Percentiles rank a stretch among this genome's conserved stretches.
phyloP scores from a whole-genome alignment of 352 stramenopile genomes.

The Phytopythium chamaehyphon region DNA sequence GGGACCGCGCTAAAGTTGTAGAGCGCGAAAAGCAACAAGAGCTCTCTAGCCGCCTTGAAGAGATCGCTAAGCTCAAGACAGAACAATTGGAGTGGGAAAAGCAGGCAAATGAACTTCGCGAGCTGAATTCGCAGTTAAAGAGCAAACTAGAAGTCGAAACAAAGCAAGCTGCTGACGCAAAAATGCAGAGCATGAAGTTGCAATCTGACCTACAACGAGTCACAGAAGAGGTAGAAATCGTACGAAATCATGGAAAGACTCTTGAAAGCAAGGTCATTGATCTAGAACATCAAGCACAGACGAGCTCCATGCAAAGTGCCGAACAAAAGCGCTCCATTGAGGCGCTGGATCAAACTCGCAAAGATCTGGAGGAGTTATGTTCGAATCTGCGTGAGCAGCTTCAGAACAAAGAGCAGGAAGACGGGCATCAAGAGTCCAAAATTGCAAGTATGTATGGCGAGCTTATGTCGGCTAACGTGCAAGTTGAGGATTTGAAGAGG shows the following conservation, averaged over 20 bases:
- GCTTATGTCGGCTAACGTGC: constrained; percentile 70
- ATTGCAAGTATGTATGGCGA: constrained; percentile 64
- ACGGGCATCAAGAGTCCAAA: constrained; percentile 69
- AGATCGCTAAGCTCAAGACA: constrained; percentile 54
- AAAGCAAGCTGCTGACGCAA: constrained; percentile 24
- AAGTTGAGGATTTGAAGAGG: constrained; percentile 68
- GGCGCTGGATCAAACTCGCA: constrained; percentile 55
- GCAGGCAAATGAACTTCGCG: constrained; percentile 44
- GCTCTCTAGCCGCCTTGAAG: constrained; percentile 61
- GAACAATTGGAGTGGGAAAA: constrained; percentile 45
- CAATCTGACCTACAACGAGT: constrained; percentile 39
- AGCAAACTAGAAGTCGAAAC: constrained; percentile 38
- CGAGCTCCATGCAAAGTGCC: constrained; percentile 40
- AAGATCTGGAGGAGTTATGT: constrained; percentile 61
- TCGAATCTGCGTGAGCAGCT: constrained; percentile 52
- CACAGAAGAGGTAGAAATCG: constrained; percentile 19
- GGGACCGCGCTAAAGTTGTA: constrained; percentile 66
- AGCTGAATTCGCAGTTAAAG: constrained; percentile 31
- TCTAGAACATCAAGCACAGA: constrained; percentile 56
- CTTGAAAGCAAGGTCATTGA: constrained; percentile 46
- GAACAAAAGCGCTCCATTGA: constrained; percentile 56
- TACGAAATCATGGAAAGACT: constrained; percentile 51
- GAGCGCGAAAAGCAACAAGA: constrained; percentile 81
- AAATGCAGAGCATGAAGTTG: constrained; percentile 33
- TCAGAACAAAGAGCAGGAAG: constrained; percentile 49